A percentile compares a stretch with the other conserved stretches of the same genome.
phyloP scores from a whole-genome alignment of 305 asterid species.

The Stenogyne calaminthoides region DNA sequence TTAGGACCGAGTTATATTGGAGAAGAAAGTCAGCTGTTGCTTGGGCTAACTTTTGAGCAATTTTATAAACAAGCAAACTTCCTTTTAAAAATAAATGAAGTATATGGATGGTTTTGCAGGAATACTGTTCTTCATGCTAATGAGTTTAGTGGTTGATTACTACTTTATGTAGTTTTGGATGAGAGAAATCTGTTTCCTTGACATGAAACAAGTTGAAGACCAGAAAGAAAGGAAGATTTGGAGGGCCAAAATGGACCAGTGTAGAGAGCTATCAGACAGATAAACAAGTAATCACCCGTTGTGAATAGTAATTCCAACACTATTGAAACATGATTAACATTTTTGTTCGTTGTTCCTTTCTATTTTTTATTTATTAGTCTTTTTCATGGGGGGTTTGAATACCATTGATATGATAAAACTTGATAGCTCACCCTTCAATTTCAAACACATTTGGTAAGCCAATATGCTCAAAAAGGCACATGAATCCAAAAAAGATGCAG shows the following conservation, averaged over 20 bases:
- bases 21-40: conserved; percentile 7
- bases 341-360: neutral
- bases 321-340: neutral
- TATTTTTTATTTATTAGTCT: too few species aligned
- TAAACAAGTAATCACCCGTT: neutral
- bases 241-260: neutral
- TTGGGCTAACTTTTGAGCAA: neutral
- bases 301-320: neutral
- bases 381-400: neutral
- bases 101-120: neutral
- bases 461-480: neutral
- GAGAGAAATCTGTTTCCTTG: neutral
- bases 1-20: neutral
- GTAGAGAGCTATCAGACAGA: neutral
- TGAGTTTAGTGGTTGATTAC: neutral
- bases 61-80: neutral
- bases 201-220: neutral
- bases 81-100: neutral
- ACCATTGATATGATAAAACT: neutral
- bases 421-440: neutral
- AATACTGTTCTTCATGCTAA: neutral
- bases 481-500: neutral
- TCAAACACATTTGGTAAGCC: neutral
- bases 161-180: neutral
- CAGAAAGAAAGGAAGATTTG: neutral